phyloP scores from a whole-genome alignment of 371 early-diverging fungal species.

The Mortierella sp. region DNA sequence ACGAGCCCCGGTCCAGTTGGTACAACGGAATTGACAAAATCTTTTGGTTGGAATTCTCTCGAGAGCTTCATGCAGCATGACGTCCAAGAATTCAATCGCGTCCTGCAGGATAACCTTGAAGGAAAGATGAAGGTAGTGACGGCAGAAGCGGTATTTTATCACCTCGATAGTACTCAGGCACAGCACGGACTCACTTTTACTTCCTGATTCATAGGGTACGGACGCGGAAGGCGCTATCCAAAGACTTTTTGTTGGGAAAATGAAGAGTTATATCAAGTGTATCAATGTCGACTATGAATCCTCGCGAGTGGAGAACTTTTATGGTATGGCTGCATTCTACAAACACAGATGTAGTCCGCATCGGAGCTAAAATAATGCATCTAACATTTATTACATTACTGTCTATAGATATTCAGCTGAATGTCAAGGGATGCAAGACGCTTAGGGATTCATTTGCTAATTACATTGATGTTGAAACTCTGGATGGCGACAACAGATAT shows the following conservation, averaged over 20 bases:
- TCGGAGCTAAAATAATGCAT: neutral
- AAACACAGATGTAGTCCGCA: neutral
- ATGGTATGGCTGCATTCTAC: constrained; percentile 62
- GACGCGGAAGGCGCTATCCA: constrained; percentile 93
- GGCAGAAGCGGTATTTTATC: neutral
- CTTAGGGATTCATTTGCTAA: constrained; percentile 93
- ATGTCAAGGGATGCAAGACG: constrained; percentile 93
- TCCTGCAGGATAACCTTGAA: constrained; percentile 96
- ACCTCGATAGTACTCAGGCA: neutral
- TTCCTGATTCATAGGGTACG: constrained; percentile 70
- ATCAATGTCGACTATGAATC: constrained; percentile 95
- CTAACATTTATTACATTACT: neutral
- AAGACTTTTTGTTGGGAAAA: constrained; percentile 93
- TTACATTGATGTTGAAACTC: constrained; percentile 90
- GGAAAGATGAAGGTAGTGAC: constrained; percentile 88
- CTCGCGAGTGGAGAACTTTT: constrained; percentile 89
- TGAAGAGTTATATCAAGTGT: constrained; percentile 96
- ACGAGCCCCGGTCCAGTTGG: constrained; percentile 77
- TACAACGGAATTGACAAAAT: constrained; percentile 94
- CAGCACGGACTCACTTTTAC: neutral
- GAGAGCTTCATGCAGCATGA: constrained; percentile 98
- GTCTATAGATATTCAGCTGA: constrained; percentile 88
- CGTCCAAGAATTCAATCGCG: constrained; percentile 97
- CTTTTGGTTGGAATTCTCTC: constrained; percentile 97
- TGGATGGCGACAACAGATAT: constrained; percentile 99